A percentile compares a stretch with the other conserved stretches of the same genome.
phyloP scores from a whole-genome alignment of 2,329 filamentous ascomycete genomes.

The Scytalidium lignicola region DNA sequence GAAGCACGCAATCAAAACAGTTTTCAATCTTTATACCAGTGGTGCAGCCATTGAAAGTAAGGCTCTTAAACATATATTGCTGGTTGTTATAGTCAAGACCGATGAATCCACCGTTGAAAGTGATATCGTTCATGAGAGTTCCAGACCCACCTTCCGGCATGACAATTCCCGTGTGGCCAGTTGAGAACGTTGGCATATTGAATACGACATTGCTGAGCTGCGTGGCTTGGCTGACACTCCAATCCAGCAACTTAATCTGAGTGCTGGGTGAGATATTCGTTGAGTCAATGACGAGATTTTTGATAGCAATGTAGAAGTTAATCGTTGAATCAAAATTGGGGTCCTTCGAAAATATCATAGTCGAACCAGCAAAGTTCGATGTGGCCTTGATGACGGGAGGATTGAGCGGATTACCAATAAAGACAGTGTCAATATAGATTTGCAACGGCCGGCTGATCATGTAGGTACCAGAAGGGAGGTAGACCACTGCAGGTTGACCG shows the following conservation, averaged over 20 bases:
- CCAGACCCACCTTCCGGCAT: slow-evolving; percentile 1
- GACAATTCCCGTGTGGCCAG: slow-evolving; percentile 22
- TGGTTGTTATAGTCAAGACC: slow-evolving; percentile 58
- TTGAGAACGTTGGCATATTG: slow-evolving; percentile 26
- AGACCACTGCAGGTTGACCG: slow-evolving; percentile 1
- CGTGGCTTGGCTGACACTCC: slow-evolving; percentile 29
- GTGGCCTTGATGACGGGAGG: slow-evolving; percentile 24
- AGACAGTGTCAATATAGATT: slow-evolving; percentile 12
- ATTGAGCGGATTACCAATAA: slow-evolving; percentile 23
- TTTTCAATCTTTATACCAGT: slow-evolving; percentile 2
- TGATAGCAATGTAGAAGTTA: slow-evolving; percentile 27
- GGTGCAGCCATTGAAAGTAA: slow-evolving; percentile 26
- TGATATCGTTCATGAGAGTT: slow-evolving; percentile 43
- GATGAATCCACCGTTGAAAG: slow-evolving; percentile 54
- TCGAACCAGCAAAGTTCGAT: slow-evolving; percentile 13
- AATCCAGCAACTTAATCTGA: slow-evolving; percentile 26
- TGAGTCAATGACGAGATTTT: slow-evolving; percentile 29
- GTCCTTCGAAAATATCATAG: slow-evolving; percentile 19
- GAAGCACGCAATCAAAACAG: slow-evolving; percentile 1
- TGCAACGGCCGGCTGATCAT: slow-evolving; percentile 16
- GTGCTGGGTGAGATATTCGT: slow-evolving; percentile 17
- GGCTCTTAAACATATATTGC: slow-evolving; percentile 47
- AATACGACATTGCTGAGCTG: slow-evolving; percentile 29
- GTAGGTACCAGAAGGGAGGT: slow-evolving; percentile 24
- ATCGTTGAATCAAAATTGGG: slow-evolving; percentile 21